Evolutionary conservation across 208 protist species (phyloP), one percentile per base, ranked within the genome.

Genomic region (Trypanosoma scelopori): DNA sequence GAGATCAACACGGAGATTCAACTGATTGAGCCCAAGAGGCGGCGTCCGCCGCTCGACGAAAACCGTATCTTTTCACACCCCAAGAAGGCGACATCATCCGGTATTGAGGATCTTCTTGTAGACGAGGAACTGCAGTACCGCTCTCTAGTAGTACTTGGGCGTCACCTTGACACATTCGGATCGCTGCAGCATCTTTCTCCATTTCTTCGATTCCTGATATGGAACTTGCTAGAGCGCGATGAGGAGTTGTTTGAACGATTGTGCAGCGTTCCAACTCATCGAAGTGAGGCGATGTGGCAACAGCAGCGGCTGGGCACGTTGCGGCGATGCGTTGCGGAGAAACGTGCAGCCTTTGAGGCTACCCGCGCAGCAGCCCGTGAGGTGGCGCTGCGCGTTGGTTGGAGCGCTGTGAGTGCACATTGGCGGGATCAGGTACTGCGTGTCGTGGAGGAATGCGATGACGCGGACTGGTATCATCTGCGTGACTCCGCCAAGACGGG

Each of bases 121-220:
- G 90, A 95, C 23, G 90, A 95, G 53, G 90, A 93, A 65, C 69
- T 93, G 20, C 65, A 82, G 39, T 79, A 91, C 67, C 86, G 90
- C 65, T 72, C 80, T 23, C 78, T 86, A 27, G 81, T 91, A 5
- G 79, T 89, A 22, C 71, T 93, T 15, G 56, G 58, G 16, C 66
- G 80, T 16, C 85, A 93, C 53, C 51, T 93, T 12, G 87, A 95
- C 68, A 71, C 68, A 15, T 81, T 79, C 64, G 86, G 87, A 42
- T 92, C 90, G 0, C 58, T 93, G 11, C 58, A 76, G 12, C 71
- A 70, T 11, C 56, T 93, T 13, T 91, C 90, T 12, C 85, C 90
- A 9, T 93, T 84, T 74, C 59, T 78, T 1, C 85, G 85, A 15
- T 79, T 91, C 20, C 41, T 86, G 23, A 60, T 95, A 0, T 95